These are phyloP conservation scores for Nephelium lappaceum DNA, from an alignment of 345 rosid species.

Conservation along the genomic window DNA sequence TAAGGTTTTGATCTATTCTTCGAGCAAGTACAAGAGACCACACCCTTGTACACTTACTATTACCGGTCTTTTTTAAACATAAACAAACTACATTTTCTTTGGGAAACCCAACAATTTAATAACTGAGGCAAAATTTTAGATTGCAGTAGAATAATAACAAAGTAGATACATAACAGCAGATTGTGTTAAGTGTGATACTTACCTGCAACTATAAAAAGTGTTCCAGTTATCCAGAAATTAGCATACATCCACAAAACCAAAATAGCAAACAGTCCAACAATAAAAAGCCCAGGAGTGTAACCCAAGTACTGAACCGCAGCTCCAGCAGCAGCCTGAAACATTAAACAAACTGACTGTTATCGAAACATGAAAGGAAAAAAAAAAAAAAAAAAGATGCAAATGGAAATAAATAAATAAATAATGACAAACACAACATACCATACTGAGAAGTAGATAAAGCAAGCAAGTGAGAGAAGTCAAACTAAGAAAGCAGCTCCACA, in stretches of 20 bases:
- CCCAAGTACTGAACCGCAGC: conserved; percentile 82
- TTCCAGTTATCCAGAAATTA: conserved; percentile 97
- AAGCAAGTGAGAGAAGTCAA: conserved; percentile 88
- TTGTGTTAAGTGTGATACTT: conserved; percentile 29
- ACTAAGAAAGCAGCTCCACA: conserved; percentile 99
- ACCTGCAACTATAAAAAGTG: conserved; percentile 95
- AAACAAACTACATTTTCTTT: not conserved
- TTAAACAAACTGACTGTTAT: conserved; percentile 18
- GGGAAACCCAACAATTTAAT: too few relatives aligned
- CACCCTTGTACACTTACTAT: not conserved
- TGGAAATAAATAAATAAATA: too few relatives aligned
- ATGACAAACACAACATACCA: conserved; percentile 53
- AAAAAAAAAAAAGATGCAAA: not conserved
- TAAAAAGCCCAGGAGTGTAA: conserved; percentile 95
- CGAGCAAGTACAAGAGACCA: too few relatives aligned
- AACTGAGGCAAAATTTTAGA: too few relatives aligned
- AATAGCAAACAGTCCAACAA: conserved; percentile 83
- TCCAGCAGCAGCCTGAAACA: conserved; percentile 86
- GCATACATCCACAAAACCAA: conserved; percentile 96
- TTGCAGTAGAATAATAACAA: not conserved
- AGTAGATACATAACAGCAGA: not conserved
- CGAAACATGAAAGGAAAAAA: not conserved
- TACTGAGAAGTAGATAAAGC: conserved; percentile 75
- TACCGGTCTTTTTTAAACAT: not conserved
- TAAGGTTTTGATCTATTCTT: too few relatives aligned